phyloP scores from a whole-genome alignment of 306 rosid genomes.

The Castanospermum australe region DNA sequence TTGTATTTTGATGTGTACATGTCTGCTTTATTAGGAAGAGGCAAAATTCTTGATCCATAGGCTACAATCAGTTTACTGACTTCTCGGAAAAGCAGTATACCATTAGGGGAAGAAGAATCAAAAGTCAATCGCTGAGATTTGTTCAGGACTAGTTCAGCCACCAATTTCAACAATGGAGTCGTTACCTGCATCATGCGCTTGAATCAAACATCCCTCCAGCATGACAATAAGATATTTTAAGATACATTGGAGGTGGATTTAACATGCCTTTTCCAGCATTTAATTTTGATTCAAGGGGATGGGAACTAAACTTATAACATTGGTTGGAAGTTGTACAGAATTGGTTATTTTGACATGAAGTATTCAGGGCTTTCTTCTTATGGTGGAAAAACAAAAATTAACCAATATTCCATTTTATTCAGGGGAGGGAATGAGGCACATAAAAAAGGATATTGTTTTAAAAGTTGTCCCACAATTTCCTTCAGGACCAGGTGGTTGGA shows the following conservation, averaged over 20 bases:
- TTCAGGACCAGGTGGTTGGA: not conserved
- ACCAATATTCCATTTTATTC: not conserved
- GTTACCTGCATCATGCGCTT: constrained; percentile 62
- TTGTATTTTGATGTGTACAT: constrained; percentile 80
- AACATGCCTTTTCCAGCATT: not conserved
- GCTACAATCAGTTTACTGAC: constrained; percentile 83
- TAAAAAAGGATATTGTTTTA: not conserved
- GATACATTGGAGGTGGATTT: not conserved
- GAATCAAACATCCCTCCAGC: constrained; percentile 8
- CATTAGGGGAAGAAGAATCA: constrained; percentile 91
- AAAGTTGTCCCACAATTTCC: not conserved
- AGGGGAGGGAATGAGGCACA: not conserved
- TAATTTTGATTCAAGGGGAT: not conserved
- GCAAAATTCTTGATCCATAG: constrained; percentile 78
- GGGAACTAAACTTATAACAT: not conserved
- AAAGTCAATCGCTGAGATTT: constrained; percentile 79
- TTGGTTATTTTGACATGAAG: not conserved
- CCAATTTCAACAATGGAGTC: constrained; percentile 74
- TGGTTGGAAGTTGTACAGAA: not conserved
- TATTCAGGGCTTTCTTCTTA: not conserved
- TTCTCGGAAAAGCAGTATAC: constrained; percentile 94
- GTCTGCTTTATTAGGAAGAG: constrained; percentile 75
- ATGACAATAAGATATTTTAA: not conserved
- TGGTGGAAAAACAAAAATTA: not conserved
- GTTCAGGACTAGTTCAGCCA: constrained; percentile 81